These are phyloP conservation scores for Exophiala bonariae DNA, from an alignment of 2,329 filamentous ascomycete species.

Conservation along the genomic window DNA sequence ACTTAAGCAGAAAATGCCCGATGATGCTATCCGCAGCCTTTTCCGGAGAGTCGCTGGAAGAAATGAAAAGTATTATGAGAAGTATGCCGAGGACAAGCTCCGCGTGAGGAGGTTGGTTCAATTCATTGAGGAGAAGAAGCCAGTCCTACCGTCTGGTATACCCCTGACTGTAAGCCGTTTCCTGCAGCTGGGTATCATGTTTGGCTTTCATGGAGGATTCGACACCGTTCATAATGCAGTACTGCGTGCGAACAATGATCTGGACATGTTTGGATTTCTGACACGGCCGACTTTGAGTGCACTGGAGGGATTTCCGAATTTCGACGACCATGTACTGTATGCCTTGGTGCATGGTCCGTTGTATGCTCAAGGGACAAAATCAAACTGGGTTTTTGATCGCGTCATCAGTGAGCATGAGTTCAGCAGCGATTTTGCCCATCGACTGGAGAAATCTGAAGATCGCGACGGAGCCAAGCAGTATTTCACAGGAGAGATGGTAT, in stretches of 20 bases:
- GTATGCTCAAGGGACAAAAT: constrained; percentile 72
- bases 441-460: neutral
- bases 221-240: constrained; percentile 54
- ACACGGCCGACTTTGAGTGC: constrained; percentile 68
- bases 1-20: constrained; percentile 53
- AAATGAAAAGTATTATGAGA: constrained; percentile 77
- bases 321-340: constrained; percentile 80
- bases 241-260: constrained; percentile 68
- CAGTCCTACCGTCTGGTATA: constrained; percentile 71
- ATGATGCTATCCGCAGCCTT: constrained; percentile 72
- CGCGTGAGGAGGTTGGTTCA: constrained; percentile 66
- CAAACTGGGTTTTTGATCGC: constrained; percentile 71
- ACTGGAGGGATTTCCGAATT: constrained; percentile 67
- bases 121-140: constrained; percentile 56
- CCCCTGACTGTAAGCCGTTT: constrained; percentile 71
- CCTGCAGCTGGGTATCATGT: constrained; percentile 72
- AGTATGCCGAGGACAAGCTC: constrained; percentile 78
- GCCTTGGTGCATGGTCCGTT: constrained; percentile 83
- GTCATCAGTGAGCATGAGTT: constrained; percentile 33
- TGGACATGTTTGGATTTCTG: constrained; percentile 74
- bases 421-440: constrained; percentile 44
- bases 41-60: constrained; percentile 63
- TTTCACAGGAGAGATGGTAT: constrained; percentile 85
- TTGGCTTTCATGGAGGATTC: constrained; percentile 68
- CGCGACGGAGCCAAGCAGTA: constrained; percentile 8